Conservation (phyloP, 75 land plant species). For the Pinus albicaulis region DNA sequence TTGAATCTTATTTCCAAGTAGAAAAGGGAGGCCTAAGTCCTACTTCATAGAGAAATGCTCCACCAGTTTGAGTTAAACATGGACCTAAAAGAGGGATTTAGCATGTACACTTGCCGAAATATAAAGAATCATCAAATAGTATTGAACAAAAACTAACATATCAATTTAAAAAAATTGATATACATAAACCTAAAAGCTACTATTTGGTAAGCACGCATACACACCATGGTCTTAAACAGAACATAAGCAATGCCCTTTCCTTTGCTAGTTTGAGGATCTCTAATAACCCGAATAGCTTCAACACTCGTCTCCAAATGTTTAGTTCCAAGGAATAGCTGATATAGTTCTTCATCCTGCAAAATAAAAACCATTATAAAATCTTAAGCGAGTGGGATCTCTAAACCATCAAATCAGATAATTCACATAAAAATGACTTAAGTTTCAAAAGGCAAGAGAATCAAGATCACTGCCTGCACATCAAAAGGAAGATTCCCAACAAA, state of each 20-base stretch:
- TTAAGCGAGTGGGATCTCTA: not conserved
- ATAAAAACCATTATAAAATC: not conserved
- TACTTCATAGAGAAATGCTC: not conserved
- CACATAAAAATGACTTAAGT: not conserved
- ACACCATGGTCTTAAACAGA: slow-evolving; percentile 80
- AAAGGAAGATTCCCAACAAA: slow-evolving; percentile 99
- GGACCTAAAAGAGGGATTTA: not conserved
- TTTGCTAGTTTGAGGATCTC: slow-evolving; percentile 73
- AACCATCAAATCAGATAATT: not conserved
- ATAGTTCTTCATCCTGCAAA: slow-evolving; percentile 91
- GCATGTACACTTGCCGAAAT: not conserved
- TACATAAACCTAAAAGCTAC: not conserved
- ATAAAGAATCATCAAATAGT: not conserved
- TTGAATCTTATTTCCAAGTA: not conserved
- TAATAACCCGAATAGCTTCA: slow-evolving; percentile 88
- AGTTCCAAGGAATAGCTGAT: slow-evolving; percentile 59
- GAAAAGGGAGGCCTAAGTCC: not conserved
- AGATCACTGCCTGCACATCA: slow-evolving; percentile 79
- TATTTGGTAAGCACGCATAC: not conserved
- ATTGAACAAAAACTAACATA: not conserved
- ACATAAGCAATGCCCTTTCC: slow-evolving; percentile 97
- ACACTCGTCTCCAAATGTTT: slow-evolving; percentile 39
- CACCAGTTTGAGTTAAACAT: not conserved
- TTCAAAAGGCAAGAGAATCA: not conserved
- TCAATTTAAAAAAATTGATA: not conserved